Evolutionary conservation across 176 grass and related monocot genomes (phyloP).

Genomic region (Stipa capillata): DNA sequence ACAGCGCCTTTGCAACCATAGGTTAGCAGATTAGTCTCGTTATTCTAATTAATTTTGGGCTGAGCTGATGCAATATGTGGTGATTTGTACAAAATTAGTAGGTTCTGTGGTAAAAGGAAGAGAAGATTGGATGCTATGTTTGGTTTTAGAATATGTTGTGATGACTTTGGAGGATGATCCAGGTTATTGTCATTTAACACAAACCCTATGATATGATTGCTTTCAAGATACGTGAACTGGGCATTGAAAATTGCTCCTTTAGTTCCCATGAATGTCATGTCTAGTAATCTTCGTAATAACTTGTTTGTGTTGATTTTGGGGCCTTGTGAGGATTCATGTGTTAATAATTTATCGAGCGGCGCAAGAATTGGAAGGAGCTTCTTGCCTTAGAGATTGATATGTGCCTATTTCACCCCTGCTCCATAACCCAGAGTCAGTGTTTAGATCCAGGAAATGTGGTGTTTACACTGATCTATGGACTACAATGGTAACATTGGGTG

Average conservation of each 20-base stretch:
- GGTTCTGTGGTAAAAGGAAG: background rate
- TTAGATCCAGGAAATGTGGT: background rate
- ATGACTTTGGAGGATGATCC: background rate
- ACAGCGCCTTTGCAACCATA: background rate
- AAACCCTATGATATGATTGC: background rate
- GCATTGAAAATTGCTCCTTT: background rate
- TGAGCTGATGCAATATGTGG: background rate
- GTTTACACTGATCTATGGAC: background rate
- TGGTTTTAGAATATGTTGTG: background rate
- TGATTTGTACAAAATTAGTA: background rate
- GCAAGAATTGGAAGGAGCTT: background rate
- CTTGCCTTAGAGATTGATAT: background rate
- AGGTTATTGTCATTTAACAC: background rate
- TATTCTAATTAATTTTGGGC: background rate
- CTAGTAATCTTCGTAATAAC: too few species aligned
- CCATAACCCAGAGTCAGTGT: background rate
- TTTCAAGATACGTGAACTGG: background rate
- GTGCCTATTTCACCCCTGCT: background rate
- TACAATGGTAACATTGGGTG: background rate
- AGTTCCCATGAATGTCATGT: background rate
- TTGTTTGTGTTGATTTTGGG: background rate
- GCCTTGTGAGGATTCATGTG: too few species aligned
- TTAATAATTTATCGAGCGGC: background rate
- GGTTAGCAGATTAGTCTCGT: background rate
- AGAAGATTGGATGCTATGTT: background rate